Evolutionary conservation across 139 green algal genomes (phyloP).

Genomic region (Microglena sp.): DNA sequence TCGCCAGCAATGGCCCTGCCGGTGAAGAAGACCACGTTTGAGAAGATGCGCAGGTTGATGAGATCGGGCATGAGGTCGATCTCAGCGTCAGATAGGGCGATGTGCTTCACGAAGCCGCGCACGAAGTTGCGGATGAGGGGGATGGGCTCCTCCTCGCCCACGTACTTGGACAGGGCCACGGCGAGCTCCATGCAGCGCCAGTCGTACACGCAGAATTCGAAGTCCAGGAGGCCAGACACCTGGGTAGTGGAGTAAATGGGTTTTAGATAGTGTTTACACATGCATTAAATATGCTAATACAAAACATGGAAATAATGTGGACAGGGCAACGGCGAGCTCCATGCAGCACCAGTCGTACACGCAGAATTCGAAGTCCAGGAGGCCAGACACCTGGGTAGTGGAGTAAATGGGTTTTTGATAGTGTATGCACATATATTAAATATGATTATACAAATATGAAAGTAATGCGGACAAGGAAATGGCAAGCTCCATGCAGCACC

Average conservation of each 20-base stretch:
- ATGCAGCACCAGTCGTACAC: conserved; percentile 39
- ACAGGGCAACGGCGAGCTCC: conserved; percentile 54
- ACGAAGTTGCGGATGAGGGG: conserved; percentile 23
- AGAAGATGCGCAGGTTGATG: conserved; percentile 48
- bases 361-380: conserved; percentile 50
- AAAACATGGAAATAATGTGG: too few species aligned
- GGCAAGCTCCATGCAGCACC: conserved; percentile 47
- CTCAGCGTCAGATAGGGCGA: conserved; percentile 21
- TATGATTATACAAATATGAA: too few species aligned
- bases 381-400: conserved; percentile 11
- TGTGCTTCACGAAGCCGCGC: conserved; percentile 15
- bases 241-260: too few species aligned
- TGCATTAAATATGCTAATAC: too few species aligned
- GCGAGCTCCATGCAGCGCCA: conserved; percentile 50
- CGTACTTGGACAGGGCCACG: conserved; percentile 18
- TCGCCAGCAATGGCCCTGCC: conserved; percentile 31
- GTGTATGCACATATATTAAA: too few species aligned
- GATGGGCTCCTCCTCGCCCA: conserved; percentile 27
- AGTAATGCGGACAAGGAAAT: too few species aligned
- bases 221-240: conserved; percentile 37
- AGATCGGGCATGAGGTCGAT: conserved; percentile 36
- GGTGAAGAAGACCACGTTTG: conserved; percentile 39
- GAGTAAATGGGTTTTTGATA: neutral
- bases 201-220: conserved; percentile 40
- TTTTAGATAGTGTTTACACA: too few species aligned